Evolutionary conservation across 108 stramenopile genomes (phyloP).

Genomic region (Craspedostauros australis): DNA sequence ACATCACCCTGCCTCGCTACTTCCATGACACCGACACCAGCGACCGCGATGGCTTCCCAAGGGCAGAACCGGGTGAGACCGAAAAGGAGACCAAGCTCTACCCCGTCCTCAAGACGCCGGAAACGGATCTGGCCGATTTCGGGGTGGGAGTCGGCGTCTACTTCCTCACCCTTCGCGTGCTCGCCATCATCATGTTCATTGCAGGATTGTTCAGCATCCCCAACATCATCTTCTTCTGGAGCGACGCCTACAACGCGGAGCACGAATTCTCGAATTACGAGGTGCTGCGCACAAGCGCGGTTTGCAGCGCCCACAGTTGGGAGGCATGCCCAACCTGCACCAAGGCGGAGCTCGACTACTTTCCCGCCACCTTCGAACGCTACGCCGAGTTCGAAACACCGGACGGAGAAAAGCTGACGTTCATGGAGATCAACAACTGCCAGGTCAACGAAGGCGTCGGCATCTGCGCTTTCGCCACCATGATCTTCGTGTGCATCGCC

Average conservation of each 20-base stretch:
- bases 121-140: conserved; percentile 49
- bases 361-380: conserved; percentile 13
- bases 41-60: no score
- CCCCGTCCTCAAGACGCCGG: conserved; percentile 51
- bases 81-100: conserved; percentile 54
- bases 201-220: conserved; percentile 63
- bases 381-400: background rate
- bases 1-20: conserved; percentile 43
- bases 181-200: conserved; percentile 46
- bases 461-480: conserved; percentile 44
- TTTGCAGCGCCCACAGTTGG: conserved; percentile 9
- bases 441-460: background rate
- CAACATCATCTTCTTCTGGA: conserved; percentile 61
- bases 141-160: conserved; percentile 68
- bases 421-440: conserved; percentile 8
- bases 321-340: conserved; percentile 11
- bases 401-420: conserved; percentile 1
- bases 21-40: no score
- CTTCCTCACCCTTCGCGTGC: conserved; percentile 63
- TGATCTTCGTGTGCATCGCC: conserved; percentile 40
- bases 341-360: conserved; percentile 4
- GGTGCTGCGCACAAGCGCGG: background rate
- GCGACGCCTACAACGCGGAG: conserved; percentile 47
- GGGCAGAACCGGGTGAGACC: conserved; percentile 65
- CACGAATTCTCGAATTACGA: background rate